Base-by-base conservation (phyloP, 1,139 yeast genomes). In the Scheffersomyces cryptocercus region DNA sequence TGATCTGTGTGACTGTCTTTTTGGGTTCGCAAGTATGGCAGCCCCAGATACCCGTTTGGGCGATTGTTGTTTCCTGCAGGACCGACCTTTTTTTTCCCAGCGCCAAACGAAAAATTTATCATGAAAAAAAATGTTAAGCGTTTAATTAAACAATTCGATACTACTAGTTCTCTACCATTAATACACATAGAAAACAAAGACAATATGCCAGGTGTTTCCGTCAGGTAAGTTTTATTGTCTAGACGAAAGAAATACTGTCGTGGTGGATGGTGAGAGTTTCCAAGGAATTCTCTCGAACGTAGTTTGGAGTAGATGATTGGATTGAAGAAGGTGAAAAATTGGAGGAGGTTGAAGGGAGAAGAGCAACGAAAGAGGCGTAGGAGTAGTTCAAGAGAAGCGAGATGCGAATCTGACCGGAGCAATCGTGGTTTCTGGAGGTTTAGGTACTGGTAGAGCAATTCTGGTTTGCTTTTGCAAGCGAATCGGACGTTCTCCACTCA, bases 181-280 rank as follows among this genome's bases (percentile, higher is more conserved):
- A 49, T 47, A 44, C 45, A 54, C 42, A 48, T 14, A 31, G 15
- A 52, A 51, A 58, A 48, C 52, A 54, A 54, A 53, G 66, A 64
- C 77, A 84, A 75, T 71, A 90, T 90, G 97, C 86, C 96, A 82
- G 97, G 97, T 88, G 93, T 86, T 82, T 86, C 97, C 81, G 97
- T 90, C 75, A 88, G 95, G 95, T 88, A 85, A 70, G 95, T 86
- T 52, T 45, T 11, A 7, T 39, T 45, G 48, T 44, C 47, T 38
- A 11, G 24, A 40, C 39, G 36, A 40, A 12, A 33, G 28, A 33
- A 31, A 41, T 38, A 55, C 65, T 59, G 64, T 61, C 65, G 65
- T 61, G 65, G 65, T 62, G 65, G 65, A 61, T 61, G 57, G 65
- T 54, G 57, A 57, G 59, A 46, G 45, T 39, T 34, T 38, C 12